Conservation (phyloP, 345 rosid species). For the Linum lewisii region DNA sequence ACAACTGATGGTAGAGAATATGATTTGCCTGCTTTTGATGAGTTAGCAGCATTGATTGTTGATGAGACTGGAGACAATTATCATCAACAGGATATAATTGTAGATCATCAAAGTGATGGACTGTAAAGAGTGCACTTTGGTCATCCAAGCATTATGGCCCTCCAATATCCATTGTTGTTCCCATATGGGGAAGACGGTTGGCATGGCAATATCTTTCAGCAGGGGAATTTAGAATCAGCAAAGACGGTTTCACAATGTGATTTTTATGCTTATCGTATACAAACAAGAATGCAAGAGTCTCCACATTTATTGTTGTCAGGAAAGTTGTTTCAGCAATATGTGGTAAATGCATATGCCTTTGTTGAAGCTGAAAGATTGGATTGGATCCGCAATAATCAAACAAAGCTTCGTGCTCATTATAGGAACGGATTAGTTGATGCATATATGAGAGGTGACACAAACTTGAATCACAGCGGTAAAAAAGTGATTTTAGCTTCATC, state of each 20-base stretch:
- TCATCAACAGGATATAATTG: no score
- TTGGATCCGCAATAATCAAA: not conserved
- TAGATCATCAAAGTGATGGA: no score
- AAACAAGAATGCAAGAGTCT: not conserved
- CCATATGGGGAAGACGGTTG: slow-evolving; percentile 8
- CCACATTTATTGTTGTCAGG: not conserved
- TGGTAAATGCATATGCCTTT: slow-evolving; percentile 4
- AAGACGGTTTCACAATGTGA: slow-evolving; percentile 1
- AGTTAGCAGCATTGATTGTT: no score
- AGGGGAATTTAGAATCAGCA: no score
- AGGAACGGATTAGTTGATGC: not conserved
- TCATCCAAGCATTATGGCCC: slow-evolving; percentile 2
- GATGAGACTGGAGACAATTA: no score
- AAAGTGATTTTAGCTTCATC: not conserved
- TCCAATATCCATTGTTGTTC: slow-evolving; percentile 6
- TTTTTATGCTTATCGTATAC: not conserved
- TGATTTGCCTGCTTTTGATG: no score
- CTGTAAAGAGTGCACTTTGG: no score
- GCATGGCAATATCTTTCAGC: not conserved
- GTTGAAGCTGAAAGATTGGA: slow-evolving; percentile 1
- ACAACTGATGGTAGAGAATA: no score
- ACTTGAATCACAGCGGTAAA: not conserved
- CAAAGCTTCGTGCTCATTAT: no score
- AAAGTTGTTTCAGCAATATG: no score
- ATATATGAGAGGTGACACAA: no score